These are phyloP conservation scores for Zostera marina DNA, from an alignment of 116 monocot genomes.

Conservation along the genomic window DNA sequence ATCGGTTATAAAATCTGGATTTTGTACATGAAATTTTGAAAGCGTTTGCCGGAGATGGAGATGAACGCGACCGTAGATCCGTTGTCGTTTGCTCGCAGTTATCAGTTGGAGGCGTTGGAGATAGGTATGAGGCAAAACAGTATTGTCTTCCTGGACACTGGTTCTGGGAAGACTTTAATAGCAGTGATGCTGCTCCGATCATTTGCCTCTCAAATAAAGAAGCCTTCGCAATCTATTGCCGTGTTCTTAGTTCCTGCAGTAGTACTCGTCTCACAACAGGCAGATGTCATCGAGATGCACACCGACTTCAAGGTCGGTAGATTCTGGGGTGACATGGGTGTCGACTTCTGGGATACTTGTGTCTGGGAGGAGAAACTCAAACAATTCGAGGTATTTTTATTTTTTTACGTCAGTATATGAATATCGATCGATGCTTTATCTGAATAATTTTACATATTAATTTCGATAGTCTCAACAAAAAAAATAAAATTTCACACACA, in stretches of 20 bases:
- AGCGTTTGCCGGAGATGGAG: too few species aligned
- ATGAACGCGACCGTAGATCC: too few species aligned
- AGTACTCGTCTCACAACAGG: slow-evolving; percentile 42
- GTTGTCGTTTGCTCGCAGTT: slow-evolving; percentile 9
- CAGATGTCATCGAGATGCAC: slow-evolving; percentile 38
- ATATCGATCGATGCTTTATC: too few species aligned
- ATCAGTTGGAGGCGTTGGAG: slow-evolving; percentile 59
- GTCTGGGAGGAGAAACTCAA: slow-evolving; percentile 28
- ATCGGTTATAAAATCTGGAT: too few species aligned
- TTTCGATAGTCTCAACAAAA: too few species aligned
- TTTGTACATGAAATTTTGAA: too few species aligned
- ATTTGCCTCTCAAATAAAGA: slow-evolving; percentile 27
- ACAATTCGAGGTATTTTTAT: slow-evolving; percentile 35
- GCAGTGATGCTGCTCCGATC: slow-evolving; percentile 52
- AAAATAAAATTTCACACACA: too few species aligned
- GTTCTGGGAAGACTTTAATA: slow-evolving; percentile 60
- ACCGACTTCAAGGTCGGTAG: slow-evolving; percentile 42
- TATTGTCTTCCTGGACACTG: slow-evolving; percentile 51
- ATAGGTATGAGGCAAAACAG: slow-evolving; percentile 34
- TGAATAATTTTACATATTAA: too few species aligned
- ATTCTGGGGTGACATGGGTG: slow-evolving; percentile 67
- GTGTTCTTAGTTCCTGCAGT: slow-evolving; percentile 62
- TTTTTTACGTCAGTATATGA: too few species aligned
- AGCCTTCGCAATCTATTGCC: slow-evolving; percentile 29
- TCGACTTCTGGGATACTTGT: slow-evolving; percentile 37